phyloP scores from a whole-genome alignment of 2,329 filamentous ascomycete species.

The Penicillium sclerotiorum region DNA sequence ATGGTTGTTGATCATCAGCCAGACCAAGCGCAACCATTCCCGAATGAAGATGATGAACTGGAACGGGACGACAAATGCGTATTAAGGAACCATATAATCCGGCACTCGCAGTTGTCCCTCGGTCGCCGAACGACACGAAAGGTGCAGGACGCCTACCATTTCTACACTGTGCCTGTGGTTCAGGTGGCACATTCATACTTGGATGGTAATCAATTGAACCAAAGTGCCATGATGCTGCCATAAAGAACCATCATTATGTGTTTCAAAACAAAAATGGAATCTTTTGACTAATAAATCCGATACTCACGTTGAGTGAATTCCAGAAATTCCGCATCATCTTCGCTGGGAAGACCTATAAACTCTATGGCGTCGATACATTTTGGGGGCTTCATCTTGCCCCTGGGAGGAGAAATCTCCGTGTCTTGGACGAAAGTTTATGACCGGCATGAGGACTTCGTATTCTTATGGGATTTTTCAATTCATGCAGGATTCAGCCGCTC shows the following conservation, averaged over 20 bases:
- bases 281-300: not conserved
- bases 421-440: too few relatives aligned
- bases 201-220: not conserved
- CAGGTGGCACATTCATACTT: not conserved
- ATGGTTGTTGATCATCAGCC: conserved; percentile 1
- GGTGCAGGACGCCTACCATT: conserved; percentile 1
- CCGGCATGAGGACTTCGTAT: too few relatives aligned
- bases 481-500: too few relatives aligned
- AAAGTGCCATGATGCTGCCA: not conserved
- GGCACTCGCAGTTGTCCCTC: conserved; percentile 17
- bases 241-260: not conserved
- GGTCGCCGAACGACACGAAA: conserved; percentile 6
- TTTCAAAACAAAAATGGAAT: too few relatives aligned
- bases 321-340: not conserved
- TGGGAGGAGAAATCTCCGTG: too few relatives aligned
- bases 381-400: not conserved
- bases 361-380: not conserved
- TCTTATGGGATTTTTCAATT: too few relatives aligned
- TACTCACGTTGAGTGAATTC: not conserved
- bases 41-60: conserved; percentile 7
- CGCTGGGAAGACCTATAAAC: not conserved
- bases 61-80: conserved; percentile 4
- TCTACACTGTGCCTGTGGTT: not conserved
- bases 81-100: conserved; percentile 3
- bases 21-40: conserved; percentile 10